A percentile compares a stretch with the other conserved stretches of the same genome.
These are phyloP conservation scores for Nigrospora oryzae DNA, from an alignment of 2,329 filamentous ascomycete species.

Conservation along the genomic window DNA sequence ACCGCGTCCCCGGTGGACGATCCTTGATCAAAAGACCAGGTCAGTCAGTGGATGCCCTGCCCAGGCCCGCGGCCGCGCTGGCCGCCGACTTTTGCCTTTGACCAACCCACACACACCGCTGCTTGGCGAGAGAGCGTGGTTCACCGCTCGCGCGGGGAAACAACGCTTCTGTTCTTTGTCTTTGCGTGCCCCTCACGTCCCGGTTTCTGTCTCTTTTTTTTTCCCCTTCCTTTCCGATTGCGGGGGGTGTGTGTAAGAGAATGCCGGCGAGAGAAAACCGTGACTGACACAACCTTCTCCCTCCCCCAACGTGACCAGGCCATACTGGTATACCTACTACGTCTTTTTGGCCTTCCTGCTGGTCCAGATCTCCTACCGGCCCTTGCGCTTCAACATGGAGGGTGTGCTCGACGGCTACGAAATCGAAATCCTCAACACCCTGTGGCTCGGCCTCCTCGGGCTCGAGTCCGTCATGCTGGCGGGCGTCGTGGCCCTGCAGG, in stretches of 20 bases:
- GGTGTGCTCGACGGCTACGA: conserved; percentile 21
- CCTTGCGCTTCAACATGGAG: conserved; percentile 6
- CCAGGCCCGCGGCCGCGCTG: not conserved
- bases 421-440: conserved; percentile 31
- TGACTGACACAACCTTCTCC: not conserved
- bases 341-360: conserved; percentile 10
- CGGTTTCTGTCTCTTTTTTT: too few species aligned
- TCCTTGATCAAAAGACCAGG: conserved; percentile 5
- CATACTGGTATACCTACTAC: conserved; percentile 13
- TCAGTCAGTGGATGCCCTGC: conserved; percentile 1
- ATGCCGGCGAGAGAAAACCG: too few species aligned
- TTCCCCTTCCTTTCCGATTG: too few species aligned
- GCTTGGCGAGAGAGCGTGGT: too few species aligned
- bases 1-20: conserved; percentile 8
- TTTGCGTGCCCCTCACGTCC: too few species aligned
- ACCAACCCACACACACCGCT: too few species aligned
- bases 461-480: conserved; percentile 36
- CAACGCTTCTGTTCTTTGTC: too few species aligned
- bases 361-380: conserved; percentile 10
- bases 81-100: too few species aligned
- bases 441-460: conserved; percentile 38
- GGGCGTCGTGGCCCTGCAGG: conserved; percentile 19
- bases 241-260: too few species aligned
- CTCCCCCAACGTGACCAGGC: conserved; percentile 1
- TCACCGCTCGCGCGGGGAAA: too few species aligned